Conservation (phyloP, 2,329 filamentous ascomycete genomes). For the Beauveria rudraprayagi region DNA sequence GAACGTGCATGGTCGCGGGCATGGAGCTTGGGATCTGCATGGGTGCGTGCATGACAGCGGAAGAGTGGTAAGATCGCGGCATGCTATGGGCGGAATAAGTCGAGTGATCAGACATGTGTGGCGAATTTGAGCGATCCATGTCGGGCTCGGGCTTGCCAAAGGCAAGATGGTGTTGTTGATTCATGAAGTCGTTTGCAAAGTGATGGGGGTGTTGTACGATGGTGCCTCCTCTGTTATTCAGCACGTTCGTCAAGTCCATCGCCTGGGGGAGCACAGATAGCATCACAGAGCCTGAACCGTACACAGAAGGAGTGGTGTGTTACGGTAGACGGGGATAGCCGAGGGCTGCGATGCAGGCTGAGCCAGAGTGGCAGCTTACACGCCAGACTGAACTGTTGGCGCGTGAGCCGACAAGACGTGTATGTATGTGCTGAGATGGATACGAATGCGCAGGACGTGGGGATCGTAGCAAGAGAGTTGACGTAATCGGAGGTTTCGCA, state of each 20-base stretch:
- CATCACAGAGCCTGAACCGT: conserved; percentile 23
- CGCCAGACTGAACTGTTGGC: neutral
- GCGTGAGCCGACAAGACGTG: neutral
- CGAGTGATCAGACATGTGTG: conserved; percentile 52
- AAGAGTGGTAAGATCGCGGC: conserved; percentile 44
- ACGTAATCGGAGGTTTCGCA: neutral
- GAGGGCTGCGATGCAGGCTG: neutral
- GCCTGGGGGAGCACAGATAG: conserved; percentile 36
- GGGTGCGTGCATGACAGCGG: conserved; percentile 41
- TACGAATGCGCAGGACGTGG: neutral
- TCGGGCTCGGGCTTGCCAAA: conserved; percentile 29
- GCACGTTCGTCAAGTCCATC: conserved; percentile 46
- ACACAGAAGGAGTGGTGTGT: conserved; percentile 9
- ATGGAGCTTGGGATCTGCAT: conserved; percentile 39
- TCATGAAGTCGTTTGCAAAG: conserved; percentile 23
- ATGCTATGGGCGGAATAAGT: conserved; percentile 45
- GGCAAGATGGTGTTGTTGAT: conserved; percentile 24
- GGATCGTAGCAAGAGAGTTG: neutral
- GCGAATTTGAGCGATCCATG: conserved; percentile 49
- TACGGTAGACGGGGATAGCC: neutral
- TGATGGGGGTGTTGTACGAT: conserved; percentile 23
- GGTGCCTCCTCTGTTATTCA: conserved; percentile 39
- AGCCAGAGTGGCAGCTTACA: neutral
- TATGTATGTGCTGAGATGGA: neutral
- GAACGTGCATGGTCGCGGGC: conserved; percentile 35